Percentiles rank a stretch among this genome's conserved stretches.
These are phyloP conservation scores for Ascochyta koolunga DNA, from an alignment of 2,329 filamentous ascomycete species.

Conservation along the genomic window DNA sequence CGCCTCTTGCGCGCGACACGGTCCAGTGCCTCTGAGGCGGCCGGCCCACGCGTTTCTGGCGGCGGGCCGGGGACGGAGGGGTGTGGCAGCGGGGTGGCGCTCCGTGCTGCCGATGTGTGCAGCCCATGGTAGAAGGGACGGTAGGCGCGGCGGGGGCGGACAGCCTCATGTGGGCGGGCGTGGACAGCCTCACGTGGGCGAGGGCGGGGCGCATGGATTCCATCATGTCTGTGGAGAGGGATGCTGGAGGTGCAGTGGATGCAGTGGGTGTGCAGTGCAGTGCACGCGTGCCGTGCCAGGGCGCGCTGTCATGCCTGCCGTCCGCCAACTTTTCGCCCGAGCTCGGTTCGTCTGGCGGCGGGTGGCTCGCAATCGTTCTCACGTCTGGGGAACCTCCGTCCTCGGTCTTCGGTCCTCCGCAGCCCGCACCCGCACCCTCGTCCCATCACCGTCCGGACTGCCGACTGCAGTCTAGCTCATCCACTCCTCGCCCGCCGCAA, in stretches of 20 bases:
- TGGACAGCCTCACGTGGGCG: constrained; percentile 24
- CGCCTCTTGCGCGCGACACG: constrained; percentile 56
- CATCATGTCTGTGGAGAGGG: too few species aligned
- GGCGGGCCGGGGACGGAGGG: constrained; percentile 66
- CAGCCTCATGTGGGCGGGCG: constrained; percentile 18
- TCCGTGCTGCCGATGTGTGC: constrained; percentile 50
- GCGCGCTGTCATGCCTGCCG: too few species aligned
- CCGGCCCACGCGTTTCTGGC: constrained; percentile 61
- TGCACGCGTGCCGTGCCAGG: too few species aligned
- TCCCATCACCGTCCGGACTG: neutral
- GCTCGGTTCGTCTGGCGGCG: constrained; percentile 1
- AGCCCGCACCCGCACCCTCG: constrained; percentile 3
- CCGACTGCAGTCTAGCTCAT: constrained; percentile 12
- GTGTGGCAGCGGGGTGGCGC: constrained; percentile 62
- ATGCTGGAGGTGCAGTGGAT: neutral
- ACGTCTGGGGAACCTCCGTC: too few species aligned
- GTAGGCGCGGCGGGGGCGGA: constrained; percentile 20
- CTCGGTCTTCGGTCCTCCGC: neutral
- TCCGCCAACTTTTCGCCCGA: constrained; percentile 1
- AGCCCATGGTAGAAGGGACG: constrained; percentile 42
- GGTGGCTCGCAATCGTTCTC: neutral
- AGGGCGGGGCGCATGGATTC: constrained; percentile 34
- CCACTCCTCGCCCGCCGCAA: constrained; percentile 7
- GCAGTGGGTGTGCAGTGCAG: too few species aligned
- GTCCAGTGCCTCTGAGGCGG: constrained; percentile 55